A percentile compares a stretch with the other conserved stretches of the same genome.
Evolutionary conservation across 768 basidiomycete species (phyloP).

Genomic region (Zangia roseola): DNA sequence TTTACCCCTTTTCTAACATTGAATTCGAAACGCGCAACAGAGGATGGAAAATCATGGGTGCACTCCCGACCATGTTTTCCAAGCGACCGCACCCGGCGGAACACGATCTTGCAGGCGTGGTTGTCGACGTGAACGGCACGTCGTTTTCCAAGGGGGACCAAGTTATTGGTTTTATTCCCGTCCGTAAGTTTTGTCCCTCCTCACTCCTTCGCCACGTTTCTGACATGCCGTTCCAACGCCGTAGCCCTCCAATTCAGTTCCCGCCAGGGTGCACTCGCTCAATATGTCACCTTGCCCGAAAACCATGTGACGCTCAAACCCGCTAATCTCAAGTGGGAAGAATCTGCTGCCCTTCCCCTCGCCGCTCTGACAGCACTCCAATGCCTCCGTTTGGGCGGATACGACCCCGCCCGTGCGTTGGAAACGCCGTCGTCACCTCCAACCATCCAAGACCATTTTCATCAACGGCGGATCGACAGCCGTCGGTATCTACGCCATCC

Average conservation of each 20-base stretch:
- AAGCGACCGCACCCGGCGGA: slow-evolving; percentile 55
- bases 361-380: slow-evolving; percentile 59
- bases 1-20: neutral
- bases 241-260: slow-evolving; percentile 34
- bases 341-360: slow-evolving; percentile 64
- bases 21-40: slow-evolving; percentile 36
- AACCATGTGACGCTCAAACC: slow-evolving; percentile 39
- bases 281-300: slow-evolving; percentile 57
- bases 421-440: neutral
- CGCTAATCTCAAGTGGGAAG: slow-evolving; percentile 44
- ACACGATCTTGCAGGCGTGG: slow-evolving; percentile 60
- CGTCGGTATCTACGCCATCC: slow-evolving; percentile 70
- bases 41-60: slow-evolving; percentile 56
- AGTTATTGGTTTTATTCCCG: slow-evolving; percentile 56
- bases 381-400: slow-evolving; percentile 45
- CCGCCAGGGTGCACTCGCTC: slow-evolving; percentile 54
- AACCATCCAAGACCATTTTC: slow-evolving; percentile 48
- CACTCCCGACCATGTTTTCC: slow-evolving; percentile 46
- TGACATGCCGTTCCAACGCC: neutral
- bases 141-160: slow-evolving; percentile 57
- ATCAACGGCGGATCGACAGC: slow-evolving; percentile 70
- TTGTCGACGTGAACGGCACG: slow-evolving; percentile 54
- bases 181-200: slow-evolving; percentile 26
- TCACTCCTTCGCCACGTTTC: neutral
- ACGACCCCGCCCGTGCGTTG: slow-evolving; percentile 39